phyloP scores from a whole-genome alignment of 1,284 basidiomycete species.

The Ustilago tritici region DNA sequence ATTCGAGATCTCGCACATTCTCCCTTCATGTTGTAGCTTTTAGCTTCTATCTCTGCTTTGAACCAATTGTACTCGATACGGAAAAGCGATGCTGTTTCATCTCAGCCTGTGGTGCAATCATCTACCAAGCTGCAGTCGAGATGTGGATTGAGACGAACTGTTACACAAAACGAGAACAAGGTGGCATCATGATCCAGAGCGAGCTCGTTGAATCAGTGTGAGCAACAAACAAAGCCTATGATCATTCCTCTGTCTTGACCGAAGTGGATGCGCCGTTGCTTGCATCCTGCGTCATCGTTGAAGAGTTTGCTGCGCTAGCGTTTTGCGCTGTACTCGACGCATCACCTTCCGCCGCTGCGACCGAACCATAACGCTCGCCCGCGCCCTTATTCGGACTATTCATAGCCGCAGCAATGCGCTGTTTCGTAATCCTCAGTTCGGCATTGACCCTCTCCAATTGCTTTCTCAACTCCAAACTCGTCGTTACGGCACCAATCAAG shows the following conservation, averaged over 20 bases:
- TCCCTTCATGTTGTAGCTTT: neutral
- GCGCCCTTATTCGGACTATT: conserved; percentile 10
- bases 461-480: conserved; percentile 65
- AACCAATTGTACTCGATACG: conserved; percentile 3
- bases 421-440: conserved; percentile 47
- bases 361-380: neutral
- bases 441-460: conserved; percentile 65
- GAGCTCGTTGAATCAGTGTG: neutral
- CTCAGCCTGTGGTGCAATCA: neutral
- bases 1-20: neutral
- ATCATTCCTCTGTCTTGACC: conserved; percentile 23
- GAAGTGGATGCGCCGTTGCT: neutral
- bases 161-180: neutral
- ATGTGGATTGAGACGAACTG: neutral
- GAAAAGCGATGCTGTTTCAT: neutral
- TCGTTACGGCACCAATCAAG: conserved; percentile 66
- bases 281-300: neutral
- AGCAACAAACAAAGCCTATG: neutral
- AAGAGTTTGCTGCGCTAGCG: neutral
- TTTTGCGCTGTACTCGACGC: neutral
- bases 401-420: conserved; percentile 26
- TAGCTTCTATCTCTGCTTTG: neutral
- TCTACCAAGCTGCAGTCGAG: neutral
- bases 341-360: neutral
- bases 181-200: neutral